phyloP scores from a whole-genome alignment of 2,329 filamentous ascomycete genomes.

The Phaeosphaeria sp. region DNA sequence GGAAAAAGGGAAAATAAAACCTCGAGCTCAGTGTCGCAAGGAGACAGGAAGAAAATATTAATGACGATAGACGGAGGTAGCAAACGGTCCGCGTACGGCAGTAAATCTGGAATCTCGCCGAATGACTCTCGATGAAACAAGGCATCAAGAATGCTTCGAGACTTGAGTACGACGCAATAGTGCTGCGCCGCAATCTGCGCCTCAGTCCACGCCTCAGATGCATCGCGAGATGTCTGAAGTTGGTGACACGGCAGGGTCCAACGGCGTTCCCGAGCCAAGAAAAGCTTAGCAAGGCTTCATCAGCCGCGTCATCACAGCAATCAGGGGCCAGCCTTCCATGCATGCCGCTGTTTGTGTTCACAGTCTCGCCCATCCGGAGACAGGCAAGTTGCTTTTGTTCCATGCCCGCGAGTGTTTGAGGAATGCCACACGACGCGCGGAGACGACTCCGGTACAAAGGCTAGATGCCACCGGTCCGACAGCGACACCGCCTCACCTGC shows the following conservation, averaged over 20 bases:
- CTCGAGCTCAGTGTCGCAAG: too few species aligned
- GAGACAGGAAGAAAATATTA: too few species aligned
- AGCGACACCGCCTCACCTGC: slow-evolving; percentile 6
- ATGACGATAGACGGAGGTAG: not conserved
- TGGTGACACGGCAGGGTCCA: not conserved
- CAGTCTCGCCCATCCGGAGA: not conserved
- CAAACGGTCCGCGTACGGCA: not conserved
- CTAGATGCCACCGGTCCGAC: slow-evolving; percentile 5
- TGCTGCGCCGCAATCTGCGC: slow-evolving; percentile 5
- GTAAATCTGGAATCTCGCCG: not conserved
- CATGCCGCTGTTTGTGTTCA: not conserved
- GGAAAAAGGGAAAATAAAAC: too few species aligned
- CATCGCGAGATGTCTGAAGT: not conserved
- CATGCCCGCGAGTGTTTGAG: not conserved
- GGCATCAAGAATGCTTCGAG: not conserved
- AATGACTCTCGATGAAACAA: not conserved
- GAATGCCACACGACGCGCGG: not conserved
- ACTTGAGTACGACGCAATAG: not conserved
- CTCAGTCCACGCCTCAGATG: not conserved
- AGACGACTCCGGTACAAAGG: not conserved
- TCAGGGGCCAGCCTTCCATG: not conserved
- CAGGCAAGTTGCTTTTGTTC: not conserved
- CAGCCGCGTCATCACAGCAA: slow-evolving; percentile 1
- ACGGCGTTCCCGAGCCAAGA: slow-evolving; percentile 13
- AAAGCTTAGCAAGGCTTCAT: slow-evolving; percentile 21